These are phyloP conservation scores for Austropuccinia psidii DNA, from an alignment of 1,284 basidiomycete genomes.

Conservation along the genomic window DNA sequence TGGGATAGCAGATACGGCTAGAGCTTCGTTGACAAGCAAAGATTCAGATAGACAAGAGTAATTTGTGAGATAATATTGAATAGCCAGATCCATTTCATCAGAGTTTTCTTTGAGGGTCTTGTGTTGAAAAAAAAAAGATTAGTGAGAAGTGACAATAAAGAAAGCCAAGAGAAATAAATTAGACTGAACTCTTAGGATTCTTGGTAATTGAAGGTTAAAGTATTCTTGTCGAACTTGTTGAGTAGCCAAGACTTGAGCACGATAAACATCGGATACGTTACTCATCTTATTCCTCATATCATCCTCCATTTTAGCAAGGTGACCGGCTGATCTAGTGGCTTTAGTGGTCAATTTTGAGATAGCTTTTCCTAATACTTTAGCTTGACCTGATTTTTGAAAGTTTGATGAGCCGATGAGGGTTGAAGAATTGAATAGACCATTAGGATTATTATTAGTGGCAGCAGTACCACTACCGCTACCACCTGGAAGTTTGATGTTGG, in stretches of 20 bases:
- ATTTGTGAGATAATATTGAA: conserved; percentile 89
- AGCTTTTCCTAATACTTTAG: conserved; percentile 53
- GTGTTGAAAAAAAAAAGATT: conserved; percentile 7
- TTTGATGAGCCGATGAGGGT: conserved; percentile 54
- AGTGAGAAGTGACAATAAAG: not conserved
- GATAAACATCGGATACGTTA: conserved; percentile 73
- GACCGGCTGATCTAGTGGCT: conserved; percentile 58
- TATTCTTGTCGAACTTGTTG: conserved; percentile 89
- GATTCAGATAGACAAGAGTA: conserved; percentile 93
- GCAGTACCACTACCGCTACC: not conserved
- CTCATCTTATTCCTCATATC: conserved; percentile 81
- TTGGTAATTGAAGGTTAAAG: conserved; percentile 91
- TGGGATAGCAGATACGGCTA: conserved; percentile 61
- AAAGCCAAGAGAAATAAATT: not conserved
- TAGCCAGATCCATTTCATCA: conserved; percentile 92
- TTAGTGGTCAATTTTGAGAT: conserved; percentile 83
- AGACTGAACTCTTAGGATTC: conserved; percentile 71
- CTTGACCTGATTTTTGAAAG: conserved; percentile 68
- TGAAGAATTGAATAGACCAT: conserved; percentile 41
- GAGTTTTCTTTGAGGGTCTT: conserved; percentile 90
- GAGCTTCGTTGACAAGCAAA: conserved; percentile 77
- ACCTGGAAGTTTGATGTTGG: conserved; percentile 39
- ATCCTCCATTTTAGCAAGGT: conserved; percentile 90
- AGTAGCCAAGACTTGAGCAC: conserved; percentile 81
- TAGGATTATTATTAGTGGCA: too few relatives aligned